Evolutionary conservation across 2,329 filamentous ascomycete genomes (phyloP).

Genomic region (Boeremia lycopersici): DNA sequence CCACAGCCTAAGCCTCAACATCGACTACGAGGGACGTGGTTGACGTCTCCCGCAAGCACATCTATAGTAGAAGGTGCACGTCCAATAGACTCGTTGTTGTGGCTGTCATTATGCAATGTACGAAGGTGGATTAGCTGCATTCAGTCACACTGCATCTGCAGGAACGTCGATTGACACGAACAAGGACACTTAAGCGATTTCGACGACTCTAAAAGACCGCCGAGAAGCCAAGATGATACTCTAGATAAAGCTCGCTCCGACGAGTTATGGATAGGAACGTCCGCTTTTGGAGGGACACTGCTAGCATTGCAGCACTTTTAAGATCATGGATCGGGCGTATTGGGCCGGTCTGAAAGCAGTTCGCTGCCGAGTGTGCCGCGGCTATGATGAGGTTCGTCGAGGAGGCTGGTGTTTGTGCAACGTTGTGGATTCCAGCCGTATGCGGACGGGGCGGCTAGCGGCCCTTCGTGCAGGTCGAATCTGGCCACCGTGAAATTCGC

Average conservation of each 20-base stretch:
- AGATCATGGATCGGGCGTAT: not conserved
- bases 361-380: constrained; percentile 23
- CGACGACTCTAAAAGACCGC: not conserved
- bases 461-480: constrained; percentile 19
- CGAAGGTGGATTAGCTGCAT: constrained; percentile 1
- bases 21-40: not conserved
- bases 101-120: not conserved
- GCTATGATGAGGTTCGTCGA: constrained; percentile 36
- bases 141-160: constrained; percentile 7
- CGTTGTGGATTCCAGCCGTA: constrained; percentile 42
- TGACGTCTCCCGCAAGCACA: not conserved
- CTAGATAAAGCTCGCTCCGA: not conserved
- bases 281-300: not conserved
- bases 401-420: constrained; percentile 35
- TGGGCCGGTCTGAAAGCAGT: not conserved
- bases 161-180: not conserved
- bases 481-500: constrained; percentile 36
- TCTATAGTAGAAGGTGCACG: not conserved
- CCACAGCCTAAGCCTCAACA: no score
- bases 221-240: not conserved
- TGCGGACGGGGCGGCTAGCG: constrained; percentile 27
- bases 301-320: not conserved
- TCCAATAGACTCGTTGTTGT: not conserved
- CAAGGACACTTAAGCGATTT: not conserved
- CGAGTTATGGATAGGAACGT: not conserved